Conservation (phyloP, 1,139 yeast species). For the Suzukiozyma palmioleophila region DNA sequence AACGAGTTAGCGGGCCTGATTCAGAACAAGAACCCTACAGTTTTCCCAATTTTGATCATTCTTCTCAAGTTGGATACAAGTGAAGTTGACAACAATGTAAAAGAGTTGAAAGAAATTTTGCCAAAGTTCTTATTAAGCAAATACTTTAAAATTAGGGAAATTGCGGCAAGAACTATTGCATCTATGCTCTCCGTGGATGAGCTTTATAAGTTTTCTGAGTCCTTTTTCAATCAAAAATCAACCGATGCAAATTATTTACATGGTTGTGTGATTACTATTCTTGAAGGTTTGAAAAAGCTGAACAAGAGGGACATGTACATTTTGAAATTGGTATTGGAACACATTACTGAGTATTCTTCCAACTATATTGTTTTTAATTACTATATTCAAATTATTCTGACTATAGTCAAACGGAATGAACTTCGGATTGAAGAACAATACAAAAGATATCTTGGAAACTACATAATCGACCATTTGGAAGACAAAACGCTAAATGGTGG, state of each 20-base stretch:
- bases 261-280: constrained; percentile 50
- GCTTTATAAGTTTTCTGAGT: constrained; percentile 17
- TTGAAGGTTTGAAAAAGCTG: constrained; percentile 18
- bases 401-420: background rate
- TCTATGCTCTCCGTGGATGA: constrained; percentile 27
- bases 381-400: background rate
- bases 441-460: constrained; percentile 2
- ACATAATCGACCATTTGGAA: background rate
- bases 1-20: constrained; percentile 12
- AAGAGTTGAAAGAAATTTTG: constrained; percentile 46
- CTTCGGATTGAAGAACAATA: background rate
- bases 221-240: constrained; percentile 13
- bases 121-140: constrained; percentile 43
- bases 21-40: constrained; percentile 40
- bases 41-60: constrained; percentile 73
- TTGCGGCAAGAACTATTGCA: constrained; percentile 71
- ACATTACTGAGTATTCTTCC: background rate
- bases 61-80: constrained; percentile 64
- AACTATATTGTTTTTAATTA: constrained; percentile 1
- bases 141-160: constrained; percentile 82
- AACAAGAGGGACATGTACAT: background rate
- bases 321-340: background rate
- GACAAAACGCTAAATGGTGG: constrained; percentile 7
- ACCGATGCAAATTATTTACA: constrained; percentile 42
- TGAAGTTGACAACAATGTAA: constrained; percentile 43